Conservation (phyloP, 169 alveolate species). For the Eimeria necatrix region DNA sequence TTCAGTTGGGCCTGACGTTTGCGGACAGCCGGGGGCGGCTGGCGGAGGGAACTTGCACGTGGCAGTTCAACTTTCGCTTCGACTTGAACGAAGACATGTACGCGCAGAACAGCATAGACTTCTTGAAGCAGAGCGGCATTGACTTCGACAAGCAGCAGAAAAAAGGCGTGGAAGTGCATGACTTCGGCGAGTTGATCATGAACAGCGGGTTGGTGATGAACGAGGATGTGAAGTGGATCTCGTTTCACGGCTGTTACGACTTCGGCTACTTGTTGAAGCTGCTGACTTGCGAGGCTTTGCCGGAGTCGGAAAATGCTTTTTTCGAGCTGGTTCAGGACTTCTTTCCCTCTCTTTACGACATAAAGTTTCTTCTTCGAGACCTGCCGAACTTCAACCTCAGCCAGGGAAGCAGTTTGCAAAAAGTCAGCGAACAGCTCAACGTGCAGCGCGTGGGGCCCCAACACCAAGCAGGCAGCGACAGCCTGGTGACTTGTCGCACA, state of each 20-base stretch:
- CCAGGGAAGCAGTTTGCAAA: constrained; percentile 83
- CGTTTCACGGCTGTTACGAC: constrained; percentile 99
- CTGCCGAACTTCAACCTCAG: constrained; percentile 82
- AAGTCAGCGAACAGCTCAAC: constrained; percentile 85
- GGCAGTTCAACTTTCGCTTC: constrained; percentile 98
- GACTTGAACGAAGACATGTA: constrained; percentile 94
- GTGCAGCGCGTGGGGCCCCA: constrained; percentile 97
- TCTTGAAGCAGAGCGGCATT: constrained; percentile 97
- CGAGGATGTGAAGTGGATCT: constrained; percentile 98
- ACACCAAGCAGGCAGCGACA: constrained; percentile 99
- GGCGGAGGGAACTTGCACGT: constrained; percentile 95
- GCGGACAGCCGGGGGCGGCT: constrained; percentile 95
- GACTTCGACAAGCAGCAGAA: constrained; percentile 96
- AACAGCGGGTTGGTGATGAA: constrained; percentile 97
- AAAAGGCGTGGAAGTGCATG: constrained; percentile 95
- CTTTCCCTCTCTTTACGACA: constrained; percentile 97
- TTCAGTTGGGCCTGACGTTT: constrained; percentile 97
- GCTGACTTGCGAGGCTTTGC: constrained; percentile 94
- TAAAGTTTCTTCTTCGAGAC: constrained; percentile 95
- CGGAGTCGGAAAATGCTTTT: constrained; percentile 96
- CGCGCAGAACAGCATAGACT: constrained; percentile 95
- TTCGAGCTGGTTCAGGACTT: constrained; percentile 93
- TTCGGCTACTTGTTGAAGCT: constrained; percentile 97
- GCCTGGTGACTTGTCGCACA: constrained; percentile 96
- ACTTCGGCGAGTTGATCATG: constrained; percentile 97